Percentiles rank a stretch among this genome's conserved stretches.
These are phyloP conservation scores for Lignosus rhinocerotis DNA, from an alignment of 1,284 basidiomycete genomes.

Conservation along the genomic window DNA sequence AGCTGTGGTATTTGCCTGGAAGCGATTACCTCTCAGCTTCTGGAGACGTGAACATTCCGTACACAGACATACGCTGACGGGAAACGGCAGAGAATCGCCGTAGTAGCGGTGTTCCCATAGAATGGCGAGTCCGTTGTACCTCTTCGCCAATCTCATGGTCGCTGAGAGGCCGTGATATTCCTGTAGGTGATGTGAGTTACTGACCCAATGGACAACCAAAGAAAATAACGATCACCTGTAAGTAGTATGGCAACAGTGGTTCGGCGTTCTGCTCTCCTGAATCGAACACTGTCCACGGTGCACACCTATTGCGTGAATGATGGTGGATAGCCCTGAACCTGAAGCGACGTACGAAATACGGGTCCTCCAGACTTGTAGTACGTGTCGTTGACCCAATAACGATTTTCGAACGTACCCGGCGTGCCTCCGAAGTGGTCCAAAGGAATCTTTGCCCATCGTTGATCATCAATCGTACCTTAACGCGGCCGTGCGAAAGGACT, in stretches of 20 bases:
- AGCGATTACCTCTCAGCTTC: background rate
- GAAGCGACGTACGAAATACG: constrained; percentile 39
- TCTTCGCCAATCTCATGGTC: constrained; percentile 47
- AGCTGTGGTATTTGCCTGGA: constrained; percentile 46
- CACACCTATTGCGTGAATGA: too few relatives aligned
- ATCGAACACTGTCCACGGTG: constrained; percentile 41
- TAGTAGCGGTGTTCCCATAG: constrained; percentile 61
- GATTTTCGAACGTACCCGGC: constrained; percentile 42
- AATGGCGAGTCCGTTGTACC: constrained; percentile 48
- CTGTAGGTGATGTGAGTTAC: constrained; percentile 24
- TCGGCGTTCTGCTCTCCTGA: constrained; percentile 52
- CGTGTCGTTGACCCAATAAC: constrained; percentile 56
- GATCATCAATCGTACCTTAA: too few relatives aligned
- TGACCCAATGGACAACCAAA: too few relatives aligned
- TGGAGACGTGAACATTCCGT: background rate
- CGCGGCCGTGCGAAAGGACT: background rate
- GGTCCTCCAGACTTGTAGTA: constrained; percentile 55
- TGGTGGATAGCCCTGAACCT: background rate
- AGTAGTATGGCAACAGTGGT: constrained; percentile 48
- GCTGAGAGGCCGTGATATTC: constrained; percentile 52
- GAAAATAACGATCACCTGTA: constrained; percentile 32
- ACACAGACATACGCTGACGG: constrained; percentile 41
- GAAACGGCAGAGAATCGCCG: constrained; percentile 54
- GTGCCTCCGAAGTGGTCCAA: constrained; percentile 43
- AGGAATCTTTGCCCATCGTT: constrained; percentile 35